A percentile compares a stretch with the other conserved stretches of the same genome.
Evolutionary conservation across 805 yeast species (phyloP).

Genomic region (Pichia nakasei): DNA sequence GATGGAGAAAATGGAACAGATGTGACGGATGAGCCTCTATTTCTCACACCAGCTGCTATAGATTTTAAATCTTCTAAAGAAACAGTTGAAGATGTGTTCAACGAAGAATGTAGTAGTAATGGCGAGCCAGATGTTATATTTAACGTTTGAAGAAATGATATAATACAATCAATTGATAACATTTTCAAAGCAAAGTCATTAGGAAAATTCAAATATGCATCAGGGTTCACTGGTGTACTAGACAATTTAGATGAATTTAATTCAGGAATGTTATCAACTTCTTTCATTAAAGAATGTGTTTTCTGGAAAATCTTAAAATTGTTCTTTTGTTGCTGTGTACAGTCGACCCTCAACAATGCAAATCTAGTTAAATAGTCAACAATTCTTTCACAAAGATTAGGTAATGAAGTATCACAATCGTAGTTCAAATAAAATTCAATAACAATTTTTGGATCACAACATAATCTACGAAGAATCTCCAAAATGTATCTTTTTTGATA

Average conservation of each 20-base stretch:
- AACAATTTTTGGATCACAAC: constrained; percentile 81
- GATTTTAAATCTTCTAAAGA: constrained; percentile 7
- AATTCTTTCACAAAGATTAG: constrained; percentile 78
- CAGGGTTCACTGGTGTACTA: constrained; percentile 46
- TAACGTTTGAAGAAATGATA: constrained; percentile 72
- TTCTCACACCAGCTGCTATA: constrained; percentile 1
- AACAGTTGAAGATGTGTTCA: neutral
- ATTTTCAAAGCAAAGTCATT: constrained; percentile 78
- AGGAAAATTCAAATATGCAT: constrained; percentile 48
- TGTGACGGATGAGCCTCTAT: constrained; percentile 18
- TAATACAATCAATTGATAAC: constrained; percentile 70
- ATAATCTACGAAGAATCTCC: constrained; percentile 68
- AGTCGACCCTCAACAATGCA: constrained; percentile 63
- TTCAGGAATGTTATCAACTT: constrained; percentile 47
- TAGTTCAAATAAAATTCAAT: constrained; percentile 91
- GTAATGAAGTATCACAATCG: constrained; percentile 79
- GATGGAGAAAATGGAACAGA: constrained; percentile 18
- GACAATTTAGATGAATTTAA: constrained; percentile 61
- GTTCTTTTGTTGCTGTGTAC: constrained; percentile 57
- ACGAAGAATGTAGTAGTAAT: neutral
- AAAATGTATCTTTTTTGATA: constrained; percentile 89
- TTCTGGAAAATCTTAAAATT: constrained; percentile 39
- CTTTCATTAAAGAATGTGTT: constrained; percentile 45
- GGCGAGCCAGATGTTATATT: constrained; percentile 77
- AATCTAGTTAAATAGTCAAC: constrained; percentile 68